Evolutionary conservation across 768 basidiomycete genomes (phyloP).

Genomic region (Phlegmacium glaucopus): DNA sequence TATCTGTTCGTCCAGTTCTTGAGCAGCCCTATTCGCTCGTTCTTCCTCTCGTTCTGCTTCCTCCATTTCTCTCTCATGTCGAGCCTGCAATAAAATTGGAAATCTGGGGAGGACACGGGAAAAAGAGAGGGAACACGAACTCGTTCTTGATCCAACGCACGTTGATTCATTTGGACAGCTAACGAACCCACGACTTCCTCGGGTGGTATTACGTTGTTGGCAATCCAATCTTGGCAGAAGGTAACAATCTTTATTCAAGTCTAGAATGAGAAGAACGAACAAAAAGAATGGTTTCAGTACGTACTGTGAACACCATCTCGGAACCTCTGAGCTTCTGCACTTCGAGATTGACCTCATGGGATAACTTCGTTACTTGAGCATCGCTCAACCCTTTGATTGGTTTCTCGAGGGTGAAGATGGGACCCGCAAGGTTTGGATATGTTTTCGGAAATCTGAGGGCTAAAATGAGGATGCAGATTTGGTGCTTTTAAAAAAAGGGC

Average conservation of each 20-base stretch:
- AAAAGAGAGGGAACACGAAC: slow-evolving; percentile 33
- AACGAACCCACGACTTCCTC: slow-evolving; percentile 66
- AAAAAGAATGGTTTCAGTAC: slow-evolving; percentile 12
- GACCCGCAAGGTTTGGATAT: slow-evolving; percentile 70
- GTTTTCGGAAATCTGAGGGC: slow-evolving; percentile 69
- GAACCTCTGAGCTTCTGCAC: slow-evolving; percentile 62
- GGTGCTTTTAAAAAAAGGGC: neutral
- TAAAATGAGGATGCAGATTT: slow-evolving; percentile 2
- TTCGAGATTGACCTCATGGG: slow-evolving; percentile 60
- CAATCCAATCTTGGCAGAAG: slow-evolving; percentile 71
- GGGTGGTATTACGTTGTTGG: slow-evolving; percentile 50
- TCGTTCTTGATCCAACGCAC: slow-evolving; percentile 67
- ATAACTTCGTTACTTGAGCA: slow-evolving; percentile 54
- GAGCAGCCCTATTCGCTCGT: slow-evolving; percentile 48
- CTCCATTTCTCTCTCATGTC: slow-evolving; percentile 51
- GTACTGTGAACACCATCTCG: slow-evolving; percentile 78
- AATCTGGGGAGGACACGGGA: neutral
- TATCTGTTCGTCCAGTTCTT: slow-evolving; percentile 63
- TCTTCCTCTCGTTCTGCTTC: slow-evolving; percentile 50
- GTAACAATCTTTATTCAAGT: slow-evolving; percentile 50
- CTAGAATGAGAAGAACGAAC: neutral
- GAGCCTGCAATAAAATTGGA: slow-evolving; percentile 34
- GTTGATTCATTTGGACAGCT: slow-evolving; percentile 73
- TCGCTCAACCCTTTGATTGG: slow-evolving; percentile 57
- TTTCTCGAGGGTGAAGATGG: slow-evolving; percentile 66